phyloP scores from a whole-genome alignment of 1,139 yeast species.

The Magnusiomyces sp. region DNA sequence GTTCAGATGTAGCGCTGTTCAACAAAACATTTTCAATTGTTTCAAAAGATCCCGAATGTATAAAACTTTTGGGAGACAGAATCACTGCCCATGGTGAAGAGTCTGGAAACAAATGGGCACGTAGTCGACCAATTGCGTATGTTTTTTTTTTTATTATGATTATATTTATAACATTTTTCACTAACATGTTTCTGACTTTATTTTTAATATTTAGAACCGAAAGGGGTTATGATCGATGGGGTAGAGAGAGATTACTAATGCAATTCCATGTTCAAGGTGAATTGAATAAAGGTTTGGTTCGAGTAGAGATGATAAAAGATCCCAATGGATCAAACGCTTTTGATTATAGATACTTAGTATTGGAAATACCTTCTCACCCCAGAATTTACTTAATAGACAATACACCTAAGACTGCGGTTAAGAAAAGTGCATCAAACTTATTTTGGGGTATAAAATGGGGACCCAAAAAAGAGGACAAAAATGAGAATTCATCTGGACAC shows the following conservation, averaged over 20 bases:
- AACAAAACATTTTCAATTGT: constrained; percentile 74
- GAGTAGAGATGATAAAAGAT: constrained; percentile 14
- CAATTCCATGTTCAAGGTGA: constrained; percentile 77
- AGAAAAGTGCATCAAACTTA: constrained; percentile 43
- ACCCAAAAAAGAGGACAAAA: constrained; percentile 37
- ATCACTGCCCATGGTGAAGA: constrained; percentile 73
- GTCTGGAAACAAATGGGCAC: constrained; percentile 67
- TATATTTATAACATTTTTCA: neutral
- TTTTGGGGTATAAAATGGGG: constrained; percentile 77
- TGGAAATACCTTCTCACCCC: constrained; percentile 66
- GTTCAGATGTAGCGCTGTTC: constrained; percentile 86
- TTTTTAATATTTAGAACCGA: constrained; percentile 24
- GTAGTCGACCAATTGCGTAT: constrained; percentile 68
- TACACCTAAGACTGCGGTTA: constrained; percentile 31
- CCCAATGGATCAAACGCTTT: constrained; percentile 57
- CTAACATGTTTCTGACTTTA: neutral
- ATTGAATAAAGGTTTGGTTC: constrained; percentile 16
- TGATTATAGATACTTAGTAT: constrained; percentile 62
- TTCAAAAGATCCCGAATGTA: constrained; percentile 57
- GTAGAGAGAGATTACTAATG: constrained; percentile 75
- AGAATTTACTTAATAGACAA: constrained; percentile 64
- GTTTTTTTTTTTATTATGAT: neutral
- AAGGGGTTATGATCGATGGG: constrained; percentile 48
- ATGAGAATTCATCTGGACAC: neutral
- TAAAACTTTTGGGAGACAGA: constrained; percentile 49